Conservation (phyloP, 1,139 yeast species). For the Lodderomyces beijingensis region DNA sequence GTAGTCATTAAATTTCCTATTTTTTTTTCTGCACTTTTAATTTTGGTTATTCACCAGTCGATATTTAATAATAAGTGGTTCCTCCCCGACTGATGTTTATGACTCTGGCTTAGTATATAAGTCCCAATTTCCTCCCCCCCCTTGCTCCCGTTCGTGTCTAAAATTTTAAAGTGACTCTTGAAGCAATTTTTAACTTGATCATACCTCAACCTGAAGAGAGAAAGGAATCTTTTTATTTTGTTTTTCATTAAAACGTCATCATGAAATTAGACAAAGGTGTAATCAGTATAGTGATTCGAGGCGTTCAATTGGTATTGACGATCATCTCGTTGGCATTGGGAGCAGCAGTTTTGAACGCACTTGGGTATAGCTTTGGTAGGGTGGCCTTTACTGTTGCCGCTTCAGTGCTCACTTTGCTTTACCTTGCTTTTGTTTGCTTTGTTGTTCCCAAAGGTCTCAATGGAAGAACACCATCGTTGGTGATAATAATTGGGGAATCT, state of each 20-base stretch:
- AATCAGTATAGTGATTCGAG: slow-evolving; percentile 9
- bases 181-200: too few relatives aligned
- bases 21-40: too few relatives aligned
- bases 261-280: not conserved
- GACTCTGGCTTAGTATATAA: too few relatives aligned
- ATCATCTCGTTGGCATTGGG: slow-evolving; percentile 23
- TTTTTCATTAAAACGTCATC: not conserved
- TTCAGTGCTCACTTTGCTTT: slow-evolving; percentile 21
- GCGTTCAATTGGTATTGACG: slow-evolving; percentile 20
- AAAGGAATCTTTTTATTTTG: not conserved
- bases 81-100: too few relatives aligned
- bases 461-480: slow-evolving; percentile 14
- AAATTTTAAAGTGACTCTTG: too few relatives aligned
- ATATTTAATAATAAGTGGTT: too few relatives aligned
- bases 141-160: too few relatives aligned
- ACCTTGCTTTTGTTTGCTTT: slow-evolving; percentile 18
- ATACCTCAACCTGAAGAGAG: too few relatives aligned
- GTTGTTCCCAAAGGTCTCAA: slow-evolving; percentile 12
- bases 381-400: slow-evolving; percentile 19
- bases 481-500: slow-evolving; percentile 18
- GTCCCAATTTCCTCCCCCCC: too few relatives aligned
- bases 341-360: slow-evolving; percentile 19
- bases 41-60: too few relatives aligned
- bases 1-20: too few relatives aligned
- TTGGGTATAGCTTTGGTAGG: slow-evolving; percentile 12